Conservation (phyloP, 2,329 filamentous ascomycete species). For the Berkeleyomyces rouxiae region DNA sequence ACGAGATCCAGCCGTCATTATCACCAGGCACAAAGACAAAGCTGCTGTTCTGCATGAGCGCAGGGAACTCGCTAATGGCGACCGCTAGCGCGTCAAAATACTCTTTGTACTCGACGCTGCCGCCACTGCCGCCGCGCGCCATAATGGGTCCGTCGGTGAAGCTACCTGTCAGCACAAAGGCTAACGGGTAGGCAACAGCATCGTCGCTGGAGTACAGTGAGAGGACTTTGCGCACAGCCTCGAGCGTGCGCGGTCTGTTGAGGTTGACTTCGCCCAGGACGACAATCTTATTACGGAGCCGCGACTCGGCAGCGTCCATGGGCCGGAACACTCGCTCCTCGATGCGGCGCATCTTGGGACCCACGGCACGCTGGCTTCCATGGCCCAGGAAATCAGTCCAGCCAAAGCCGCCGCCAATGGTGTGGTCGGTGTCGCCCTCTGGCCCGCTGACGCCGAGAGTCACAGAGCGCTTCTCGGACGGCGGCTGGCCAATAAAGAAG, state of each 20-base stretch:
- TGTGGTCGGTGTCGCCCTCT: conserved; percentile 40
- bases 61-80: conserved; percentile 66
- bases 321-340: conserved; percentile 49
- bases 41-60: conserved; percentile 59
- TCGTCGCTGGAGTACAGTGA: conserved; percentile 52
- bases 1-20: conserved; percentile 91
- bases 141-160: conserved; percentile 54
- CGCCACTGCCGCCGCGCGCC: conserved; percentile 46
- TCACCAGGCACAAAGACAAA: conserved; percentile 92
- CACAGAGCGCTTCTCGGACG: conserved; percentile 66
- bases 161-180: conserved; percentile 73
- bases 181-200: conserved; percentile 50
- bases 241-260: conserved; percentile 64
- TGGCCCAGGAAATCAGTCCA: conserved; percentile 95
- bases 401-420: conserved; percentile 68
- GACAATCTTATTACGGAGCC: conserved; percentile 40
- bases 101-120: conserved; percentile 93
- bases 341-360: conserved; percentile 65
- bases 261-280: conserved; percentile 76
- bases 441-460: conserved; percentile 56
- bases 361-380: conserved; percentile 73
- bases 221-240: conserved; percentile 67
- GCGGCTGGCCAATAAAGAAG: conserved; percentile 81
- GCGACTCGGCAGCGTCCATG: conserved; percentile 21
- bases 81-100: conserved; percentile 79